Evolutionary conservation across 208 protist species (phyloP), one percentile per base, ranked within the genome.

Genomic region (Endotrypanum monterogeii): DNA sequence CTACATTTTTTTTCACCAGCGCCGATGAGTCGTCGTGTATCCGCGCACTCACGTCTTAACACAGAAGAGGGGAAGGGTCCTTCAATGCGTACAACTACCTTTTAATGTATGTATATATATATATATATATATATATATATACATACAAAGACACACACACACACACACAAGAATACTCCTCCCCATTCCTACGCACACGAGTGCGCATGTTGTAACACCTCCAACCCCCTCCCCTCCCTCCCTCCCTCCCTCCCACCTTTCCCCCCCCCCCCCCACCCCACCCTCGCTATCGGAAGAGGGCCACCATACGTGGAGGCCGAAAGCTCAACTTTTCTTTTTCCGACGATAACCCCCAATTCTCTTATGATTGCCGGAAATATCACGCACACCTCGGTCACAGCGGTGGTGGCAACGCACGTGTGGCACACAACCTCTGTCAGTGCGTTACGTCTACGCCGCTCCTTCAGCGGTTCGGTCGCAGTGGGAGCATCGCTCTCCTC

Each of bases 361-460:
- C 41, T 39, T 71, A 25, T 54, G 37, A 30, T 65, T 37, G 46
- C 60, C 16, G 60, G 37, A 11, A 23, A 20, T 23, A 23, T 30
- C 35, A 46, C 46, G 60, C 60, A 65, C 35, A 23, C 32, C 18
- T 23, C 60, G 37, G 46, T 37, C 44, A n/a, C 20, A 3, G 16
- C 18, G 60, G 37, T n/a, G 6, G 16, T 30, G 60, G 37, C 32
- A 30, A 11, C 8, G 44, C 60, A 48, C 60, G 25, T 65, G 60
- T 48, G 60, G 60, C 37, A 12, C 60, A 65, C 60, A 20, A 30
- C 32, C 20, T 44, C 60, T n/a, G 35, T 30, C 37, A 46, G 32
- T 44, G 60, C 37, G 9, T 37, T 16, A 18, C 57, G 63, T 41
- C 57, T 78, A 16, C 73, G 67, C 32, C 28, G 66, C 18, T 60